Evolutionary conservation across 2,329 filamentous ascomycete species (phyloP).

Genomic region (Ophiostoma perfectum): DNA sequence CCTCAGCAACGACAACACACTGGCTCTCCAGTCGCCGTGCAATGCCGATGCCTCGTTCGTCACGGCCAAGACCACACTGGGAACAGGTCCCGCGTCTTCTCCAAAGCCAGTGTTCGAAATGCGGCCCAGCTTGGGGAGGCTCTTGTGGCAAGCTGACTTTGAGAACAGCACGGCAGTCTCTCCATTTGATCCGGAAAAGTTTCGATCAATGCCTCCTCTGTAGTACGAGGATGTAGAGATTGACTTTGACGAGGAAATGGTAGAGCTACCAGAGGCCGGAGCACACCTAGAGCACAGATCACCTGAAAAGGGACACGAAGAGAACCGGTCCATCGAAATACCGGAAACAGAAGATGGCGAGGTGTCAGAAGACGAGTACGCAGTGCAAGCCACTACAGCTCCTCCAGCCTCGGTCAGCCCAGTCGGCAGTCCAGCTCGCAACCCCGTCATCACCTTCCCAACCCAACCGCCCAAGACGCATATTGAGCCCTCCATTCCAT

Average conservation of each 20-base stretch:
- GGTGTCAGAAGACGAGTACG: no score
- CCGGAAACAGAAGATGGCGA: no score
- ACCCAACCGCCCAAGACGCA: no score
- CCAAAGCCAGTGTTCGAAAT: conserved; percentile 1
- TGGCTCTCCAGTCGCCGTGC: not conserved
- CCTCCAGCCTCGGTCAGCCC: no score
- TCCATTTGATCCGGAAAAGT: not conserved
- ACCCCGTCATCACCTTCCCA: no score
- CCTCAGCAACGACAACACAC: not conserved
- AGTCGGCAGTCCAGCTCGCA: no score
- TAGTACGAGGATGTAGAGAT: conserved; percentile 7
- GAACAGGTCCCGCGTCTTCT: not conserved
- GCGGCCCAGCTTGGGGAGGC: not conserved
- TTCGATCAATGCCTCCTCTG: not conserved
- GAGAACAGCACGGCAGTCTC: not conserved
- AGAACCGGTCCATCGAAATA: no score
- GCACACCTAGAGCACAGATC: no score
- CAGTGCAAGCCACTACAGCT: no score
- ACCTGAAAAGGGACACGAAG: no score
- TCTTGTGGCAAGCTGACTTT: not conserved
- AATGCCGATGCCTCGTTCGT: not conserved
- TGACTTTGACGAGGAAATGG: not conserved
- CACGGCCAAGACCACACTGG: not conserved
- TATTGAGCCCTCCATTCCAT: no score
- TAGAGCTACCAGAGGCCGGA: not conserved